phyloP scores from a whole-genome alignment of 441 rosid genomes.

The Geranium incanum region DNA sequence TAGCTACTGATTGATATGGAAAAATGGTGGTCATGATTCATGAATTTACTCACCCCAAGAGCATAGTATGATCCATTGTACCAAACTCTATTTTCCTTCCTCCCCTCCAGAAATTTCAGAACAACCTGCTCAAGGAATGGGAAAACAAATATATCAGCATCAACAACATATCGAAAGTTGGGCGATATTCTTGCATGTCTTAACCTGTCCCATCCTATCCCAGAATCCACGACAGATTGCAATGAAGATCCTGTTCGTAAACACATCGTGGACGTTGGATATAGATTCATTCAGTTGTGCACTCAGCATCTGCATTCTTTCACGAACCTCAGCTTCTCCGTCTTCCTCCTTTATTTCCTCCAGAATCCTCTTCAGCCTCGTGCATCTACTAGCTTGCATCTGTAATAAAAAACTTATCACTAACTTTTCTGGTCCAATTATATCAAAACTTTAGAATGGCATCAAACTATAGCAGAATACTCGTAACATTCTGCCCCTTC shows the following conservation, averaged over 20 bases:
- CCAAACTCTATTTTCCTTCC: constrained; percentile 86
- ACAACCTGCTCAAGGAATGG: constrained; percentile 41
- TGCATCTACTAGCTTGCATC: constrained; percentile 63
- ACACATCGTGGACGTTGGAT: constrained; percentile 72
- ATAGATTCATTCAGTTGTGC: constrained; percentile 61
- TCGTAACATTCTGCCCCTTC: neutral
- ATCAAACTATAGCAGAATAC: too few species aligned
- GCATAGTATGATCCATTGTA: constrained; percentile 90
- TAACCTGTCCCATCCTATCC: constrained; percentile 96
- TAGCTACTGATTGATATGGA: neutral
- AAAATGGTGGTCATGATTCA: neutral
- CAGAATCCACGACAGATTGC: constrained; percentile 81
- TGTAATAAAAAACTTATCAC: constrained; percentile 23
- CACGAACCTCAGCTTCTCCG: constrained; percentile 81
- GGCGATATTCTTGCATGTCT: neutral
- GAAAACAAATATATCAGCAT: constrained; percentile 7
- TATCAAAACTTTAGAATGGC: neutral
- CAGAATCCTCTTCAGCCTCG: constrained; percentile 69
- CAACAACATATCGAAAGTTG: neutral
- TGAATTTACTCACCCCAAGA: constrained; percentile 59
- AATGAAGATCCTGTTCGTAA: constrained; percentile 67
- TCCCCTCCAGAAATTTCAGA: constrained; percentile 83
- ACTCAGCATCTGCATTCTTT: constrained; percentile 72
- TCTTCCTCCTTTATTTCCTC: constrained; percentile 89
- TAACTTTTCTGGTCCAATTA: neutral